phyloP scores from a whole-genome alignment of 768 basidiomycete genomes.

The Gymnopilus dilepis region DNA sequence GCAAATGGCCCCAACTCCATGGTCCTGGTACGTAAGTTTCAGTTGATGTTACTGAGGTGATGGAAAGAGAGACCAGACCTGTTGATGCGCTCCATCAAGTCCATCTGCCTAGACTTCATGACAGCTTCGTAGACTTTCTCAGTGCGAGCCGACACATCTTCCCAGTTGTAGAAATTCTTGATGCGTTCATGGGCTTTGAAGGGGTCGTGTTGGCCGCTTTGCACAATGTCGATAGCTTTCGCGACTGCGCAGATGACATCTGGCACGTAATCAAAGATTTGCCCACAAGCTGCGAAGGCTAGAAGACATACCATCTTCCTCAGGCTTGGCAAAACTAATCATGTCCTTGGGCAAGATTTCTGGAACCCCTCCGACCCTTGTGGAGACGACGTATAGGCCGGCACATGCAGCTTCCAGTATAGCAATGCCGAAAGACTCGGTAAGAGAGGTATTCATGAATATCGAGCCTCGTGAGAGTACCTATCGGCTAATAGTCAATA shows the following conservation, averaged over 20 bases:
- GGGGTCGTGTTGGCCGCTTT: conserved; percentile 74
- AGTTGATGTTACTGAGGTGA: neutral
- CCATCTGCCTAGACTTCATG: conserved; percentile 60
- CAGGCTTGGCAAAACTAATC: conserved; percentile 94
- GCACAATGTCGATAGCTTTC: conserved; percentile 76
- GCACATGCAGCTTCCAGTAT: conserved; percentile 96
- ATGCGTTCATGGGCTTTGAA: conserved; percentile 76
- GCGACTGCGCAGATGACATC: conserved; percentile 87
- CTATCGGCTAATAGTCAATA: conserved; percentile 40
- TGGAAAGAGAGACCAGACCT: conserved; percentile 50
- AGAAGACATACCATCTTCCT: conserved; percentile 80
- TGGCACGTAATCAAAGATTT: conserved; percentile 32
- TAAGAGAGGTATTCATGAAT: conserved; percentile 94
- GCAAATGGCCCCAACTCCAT: conserved; percentile 79
- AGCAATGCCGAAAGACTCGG: conserved; percentile 97
- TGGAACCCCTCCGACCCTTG: conserved; percentile 93
- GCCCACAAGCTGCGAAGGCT: neutral
- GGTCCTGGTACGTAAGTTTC: conserved; percentile 52
- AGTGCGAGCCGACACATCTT: conserved; percentile 75
- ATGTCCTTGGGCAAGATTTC: conserved; percentile 93
- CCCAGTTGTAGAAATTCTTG: conserved; percentile 88
- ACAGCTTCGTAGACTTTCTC: conserved; percentile 83
- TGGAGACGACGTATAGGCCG: conserved; percentile 92
- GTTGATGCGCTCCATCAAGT: conserved; percentile 78
- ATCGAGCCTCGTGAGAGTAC: conserved; percentile 88